These are phyloP conservation scores for Huntiella moniliformis DNA, from an alignment of 2,329 filamentous ascomycete species.

Conservation along the genomic window DNA sequence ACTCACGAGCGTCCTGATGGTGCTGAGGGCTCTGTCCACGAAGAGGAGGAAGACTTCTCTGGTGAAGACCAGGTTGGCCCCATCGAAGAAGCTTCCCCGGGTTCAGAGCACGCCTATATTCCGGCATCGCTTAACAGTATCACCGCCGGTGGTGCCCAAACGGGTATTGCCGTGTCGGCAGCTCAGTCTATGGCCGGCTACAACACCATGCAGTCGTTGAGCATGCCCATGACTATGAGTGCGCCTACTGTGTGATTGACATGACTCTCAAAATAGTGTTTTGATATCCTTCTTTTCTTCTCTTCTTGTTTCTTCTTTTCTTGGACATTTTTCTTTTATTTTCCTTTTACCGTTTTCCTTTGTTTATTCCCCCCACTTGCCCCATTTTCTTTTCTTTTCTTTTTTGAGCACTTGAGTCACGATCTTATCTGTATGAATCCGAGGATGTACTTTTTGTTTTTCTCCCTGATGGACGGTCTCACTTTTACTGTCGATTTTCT, in stretches of 20 bases:
- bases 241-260: conserved; percentile 20
- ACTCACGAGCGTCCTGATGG: conserved; percentile 48
- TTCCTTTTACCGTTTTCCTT: conserved; percentile 14
- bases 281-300: conserved; percentile 2
- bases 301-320: conserved; percentile 9
- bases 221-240: conserved; percentile 47
- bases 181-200: conserved; percentile 21
- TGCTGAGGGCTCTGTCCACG: conserved; percentile 39
- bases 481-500: too few species aligned
- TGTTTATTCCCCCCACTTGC: conserved; percentile 5
- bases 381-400: conserved; percentile 9
- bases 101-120: conserved; percentile 46
- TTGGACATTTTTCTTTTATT: conserved; percentile 13
- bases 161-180: conserved; percentile 12
- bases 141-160: conserved; percentile 10
- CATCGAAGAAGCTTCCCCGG: conserved; percentile 60
- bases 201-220: conserved; percentile 41
- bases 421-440: conserved; percentile 12
- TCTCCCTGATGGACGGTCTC: not conserved
- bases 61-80: conserved; percentile 72
- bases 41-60: conserved; percentile 66
- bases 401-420: conserved; percentile 11
- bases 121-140: conserved; percentile 30
- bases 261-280: conserved; percentile 5
- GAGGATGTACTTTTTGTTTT: conserved; percentile 10